These are phyloP conservation scores for Phaeosphaeriaceae sp. DNA, from an alignment of 2,329 filamentous ascomycete genomes.

Conservation along the genomic window DNA sequence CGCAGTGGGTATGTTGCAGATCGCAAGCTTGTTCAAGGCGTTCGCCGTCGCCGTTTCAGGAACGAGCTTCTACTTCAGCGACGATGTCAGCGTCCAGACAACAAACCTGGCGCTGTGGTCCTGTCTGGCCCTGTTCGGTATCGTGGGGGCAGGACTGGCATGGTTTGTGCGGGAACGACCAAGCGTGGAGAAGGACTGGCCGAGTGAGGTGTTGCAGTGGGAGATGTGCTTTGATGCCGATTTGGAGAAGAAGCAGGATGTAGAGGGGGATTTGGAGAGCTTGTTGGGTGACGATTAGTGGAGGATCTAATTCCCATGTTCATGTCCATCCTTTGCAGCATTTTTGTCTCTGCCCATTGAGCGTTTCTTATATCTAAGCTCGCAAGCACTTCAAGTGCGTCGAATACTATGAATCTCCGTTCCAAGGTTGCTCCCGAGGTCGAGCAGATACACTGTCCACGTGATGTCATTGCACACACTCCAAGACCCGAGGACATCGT, in stretches of 20 bases:
- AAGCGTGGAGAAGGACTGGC: constrained; percentile 54
- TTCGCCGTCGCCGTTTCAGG: constrained; percentile 56
- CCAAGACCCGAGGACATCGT: too few relatives aligned
- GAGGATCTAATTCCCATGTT: constrained; percentile 11
- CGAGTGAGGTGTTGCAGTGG: constrained; percentile 52
- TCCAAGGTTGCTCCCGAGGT: not conserved
- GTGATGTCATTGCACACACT: not conserved
- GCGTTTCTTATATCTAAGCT: not conserved
- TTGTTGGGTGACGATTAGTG: constrained; percentile 14
- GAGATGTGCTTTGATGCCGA: constrained; percentile 56
- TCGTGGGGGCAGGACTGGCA: constrained; percentile 52
- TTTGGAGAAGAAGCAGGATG: constrained; percentile 28
- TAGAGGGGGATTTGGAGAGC: constrained; percentile 18
- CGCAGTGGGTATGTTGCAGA: constrained; percentile 57
- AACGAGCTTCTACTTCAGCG: constrained; percentile 54
- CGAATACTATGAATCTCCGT: not conserved
- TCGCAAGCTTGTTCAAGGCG: constrained; percentile 55
- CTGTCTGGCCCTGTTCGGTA: constrained; percentile 49
- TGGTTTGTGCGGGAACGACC: constrained; percentile 55
- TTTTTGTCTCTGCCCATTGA: constrained; percentile 2
- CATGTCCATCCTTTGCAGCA: constrained; percentile 5
- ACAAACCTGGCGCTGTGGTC: constrained; percentile 57
- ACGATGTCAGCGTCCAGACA: constrained; percentile 51
- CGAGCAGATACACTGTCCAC: not conserved
- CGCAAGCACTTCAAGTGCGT: constrained; percentile 4